Conservation (phyloP, 371 early-diverging fungal genomes). For the Lichtheimia ramosa region DNA sequence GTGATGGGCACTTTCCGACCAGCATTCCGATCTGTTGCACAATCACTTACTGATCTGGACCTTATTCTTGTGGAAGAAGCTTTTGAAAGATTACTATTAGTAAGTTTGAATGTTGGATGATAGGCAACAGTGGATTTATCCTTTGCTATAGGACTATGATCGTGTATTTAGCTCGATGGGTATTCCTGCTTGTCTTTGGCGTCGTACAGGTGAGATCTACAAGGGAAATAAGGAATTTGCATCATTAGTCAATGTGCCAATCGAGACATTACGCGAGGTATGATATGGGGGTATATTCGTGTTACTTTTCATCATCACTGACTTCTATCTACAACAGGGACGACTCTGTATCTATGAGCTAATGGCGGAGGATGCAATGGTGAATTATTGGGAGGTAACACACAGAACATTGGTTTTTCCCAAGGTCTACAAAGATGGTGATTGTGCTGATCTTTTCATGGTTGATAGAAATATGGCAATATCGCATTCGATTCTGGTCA, state of each 20-base stretch:
- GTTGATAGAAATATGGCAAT: constrained; percentile 83
- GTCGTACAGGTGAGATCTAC: constrained; percentile 95
- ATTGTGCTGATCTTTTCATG: constrained; percentile 1
- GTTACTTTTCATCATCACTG: not conserved
- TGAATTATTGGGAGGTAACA: constrained; percentile 78
- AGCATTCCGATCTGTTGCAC: constrained; percentile 82
- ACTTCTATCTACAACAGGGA: constrained; percentile 34
- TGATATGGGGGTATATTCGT: constrained; percentile 4
- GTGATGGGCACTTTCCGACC: constrained; percentile 89
- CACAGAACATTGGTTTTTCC: not conserved
- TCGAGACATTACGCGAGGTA: constrained; percentile 77
- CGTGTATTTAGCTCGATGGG: constrained; percentile 92
- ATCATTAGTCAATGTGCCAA: constrained; percentile 77
- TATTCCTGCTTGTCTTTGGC: constrained; percentile 92
- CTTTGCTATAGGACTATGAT: constrained; percentile 73
- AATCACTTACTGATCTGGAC: constrained; percentile 89
- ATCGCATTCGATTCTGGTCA: constrained; percentile 95
- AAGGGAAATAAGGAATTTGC: constrained; percentile 96
- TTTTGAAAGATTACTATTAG: constrained; percentile 88
- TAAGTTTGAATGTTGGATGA: constrained; percentile 15
- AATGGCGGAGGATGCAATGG: constrained; percentile 82
- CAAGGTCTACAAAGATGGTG: not conserved
- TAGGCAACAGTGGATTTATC: not conserved
- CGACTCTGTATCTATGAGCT: constrained; percentile 81
- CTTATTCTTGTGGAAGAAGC: constrained; percentile 90